These are phyloP conservation scores for Blastobotrys elegans DNA, from an alignment of 1,139 yeast species.

Conservation along the genomic window DNA sequence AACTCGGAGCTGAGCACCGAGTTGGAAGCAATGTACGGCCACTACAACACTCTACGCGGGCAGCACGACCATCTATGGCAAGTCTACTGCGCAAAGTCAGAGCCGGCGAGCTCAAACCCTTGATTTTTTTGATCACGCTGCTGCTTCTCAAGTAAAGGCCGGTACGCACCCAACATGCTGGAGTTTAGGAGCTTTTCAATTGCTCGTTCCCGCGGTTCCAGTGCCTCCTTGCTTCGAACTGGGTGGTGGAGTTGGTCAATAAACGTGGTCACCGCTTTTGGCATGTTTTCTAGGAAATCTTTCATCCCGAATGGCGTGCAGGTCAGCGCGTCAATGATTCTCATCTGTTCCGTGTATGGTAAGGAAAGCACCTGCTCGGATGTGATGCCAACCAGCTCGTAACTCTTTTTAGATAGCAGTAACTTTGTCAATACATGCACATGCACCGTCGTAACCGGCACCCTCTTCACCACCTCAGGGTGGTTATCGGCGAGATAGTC, in stretches of 20 bases:
- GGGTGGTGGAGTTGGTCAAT: constrained; percentile 21
- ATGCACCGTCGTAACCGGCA: constrained; percentile 17
- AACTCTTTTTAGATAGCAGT: constrained; percentile 15
- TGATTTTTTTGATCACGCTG: constrained; percentile 17
- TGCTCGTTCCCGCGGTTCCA: not conserved
- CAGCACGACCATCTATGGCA: constrained; percentile 30
- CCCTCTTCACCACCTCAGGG: constrained; percentile 13
- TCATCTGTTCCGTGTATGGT: constrained; percentile 24
- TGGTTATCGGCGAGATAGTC: constrained; percentile 18
- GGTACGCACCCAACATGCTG: no score
- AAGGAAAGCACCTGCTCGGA: constrained; percentile 19
- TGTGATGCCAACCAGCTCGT: constrained; percentile 13
- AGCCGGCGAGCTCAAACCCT: constrained; percentile 22
- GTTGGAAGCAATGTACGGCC: constrained; percentile 20
- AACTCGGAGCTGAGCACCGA: constrained; percentile 26
- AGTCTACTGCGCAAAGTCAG: constrained; percentile 20
- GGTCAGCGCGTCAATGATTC: constrained; percentile 19
- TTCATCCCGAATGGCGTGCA: constrained; percentile 22
- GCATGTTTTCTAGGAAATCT: constrained; percentile 24
- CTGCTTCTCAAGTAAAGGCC: no score
- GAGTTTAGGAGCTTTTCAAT: no score
- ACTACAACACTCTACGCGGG: constrained; percentile 22
- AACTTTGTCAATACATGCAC: constrained; percentile 20
- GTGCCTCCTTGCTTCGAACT: no score
- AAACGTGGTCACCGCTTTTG: constrained; percentile 25